phyloP scores from a whole-genome alignment of 768 basidiomycete species.

The Boletus rubroflammeus region DNA sequence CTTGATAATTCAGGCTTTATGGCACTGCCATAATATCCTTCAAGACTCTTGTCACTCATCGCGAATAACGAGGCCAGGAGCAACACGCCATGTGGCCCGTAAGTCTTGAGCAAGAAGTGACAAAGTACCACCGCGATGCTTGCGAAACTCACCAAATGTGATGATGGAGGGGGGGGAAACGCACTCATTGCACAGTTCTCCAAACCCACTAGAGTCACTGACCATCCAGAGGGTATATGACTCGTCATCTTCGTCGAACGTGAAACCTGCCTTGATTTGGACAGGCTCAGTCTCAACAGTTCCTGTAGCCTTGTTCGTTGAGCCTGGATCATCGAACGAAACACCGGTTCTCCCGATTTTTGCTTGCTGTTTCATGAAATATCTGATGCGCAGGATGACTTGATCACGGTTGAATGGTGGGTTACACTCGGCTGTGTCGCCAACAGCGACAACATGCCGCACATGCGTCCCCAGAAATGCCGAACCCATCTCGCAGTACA shows the following conservation, averaged over 20 bases:
- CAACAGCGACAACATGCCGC: not conserved
- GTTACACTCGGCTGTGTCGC: not conserved
- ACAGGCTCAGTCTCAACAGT: not conserved
- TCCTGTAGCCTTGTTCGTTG: not conserved
- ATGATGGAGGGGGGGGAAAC: not conserved
- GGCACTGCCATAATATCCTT: not conserved
- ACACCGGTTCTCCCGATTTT: not conserved
- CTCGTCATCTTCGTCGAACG: not conserved
- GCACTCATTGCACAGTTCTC: slow-evolving; percentile 4
- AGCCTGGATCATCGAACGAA: not conserved
- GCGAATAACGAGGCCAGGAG: slow-evolving; percentile 11
- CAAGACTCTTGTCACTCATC: not conserved
- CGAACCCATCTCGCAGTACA: slow-evolving; percentile 14
- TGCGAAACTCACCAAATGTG: not conserved
- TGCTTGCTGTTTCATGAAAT: slow-evolving; percentile 13
- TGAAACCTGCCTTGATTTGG: slow-evolving; percentile 4
- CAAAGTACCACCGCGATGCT: slow-evolving; percentile 13
- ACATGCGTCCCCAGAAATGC: slow-evolving; percentile 9
- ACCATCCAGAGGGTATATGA: slow-evolving; percentile 11
- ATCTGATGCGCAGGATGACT: slow-evolving; percentile 6
- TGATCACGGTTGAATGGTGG: not conserved
- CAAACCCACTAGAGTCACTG: not conserved
- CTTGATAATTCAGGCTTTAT: not conserved
- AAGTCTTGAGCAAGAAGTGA: slow-evolving; percentile 9
- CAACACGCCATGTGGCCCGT: slow-evolving; percentile 9